Evolutionary conservation across 202 grass and related monocot genomes (phyloP).

Genomic region (Brachypodium distachyon): DNA sequence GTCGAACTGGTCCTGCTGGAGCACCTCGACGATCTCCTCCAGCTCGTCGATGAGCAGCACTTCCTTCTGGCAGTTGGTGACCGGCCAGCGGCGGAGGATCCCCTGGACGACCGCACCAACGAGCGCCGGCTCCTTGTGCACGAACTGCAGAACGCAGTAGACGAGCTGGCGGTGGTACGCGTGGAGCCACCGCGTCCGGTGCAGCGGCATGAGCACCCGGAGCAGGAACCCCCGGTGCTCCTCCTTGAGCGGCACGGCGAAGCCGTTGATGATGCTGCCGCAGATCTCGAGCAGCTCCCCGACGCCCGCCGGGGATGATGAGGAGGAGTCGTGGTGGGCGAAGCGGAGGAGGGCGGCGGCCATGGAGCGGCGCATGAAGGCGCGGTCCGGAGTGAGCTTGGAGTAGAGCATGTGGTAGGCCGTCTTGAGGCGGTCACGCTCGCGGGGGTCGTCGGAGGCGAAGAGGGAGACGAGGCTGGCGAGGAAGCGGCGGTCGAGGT

Average conservation of each 20-base stretch:
- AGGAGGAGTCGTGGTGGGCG: conserved; percentile 15
- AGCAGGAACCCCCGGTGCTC: conserved; percentile 64
- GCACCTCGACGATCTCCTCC: conserved; percentile 47
- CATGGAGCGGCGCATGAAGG: conserved; percentile 79
- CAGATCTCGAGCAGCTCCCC: conserved; percentile 82
- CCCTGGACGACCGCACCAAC: conserved; percentile 32
- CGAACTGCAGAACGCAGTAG: conserved; percentile 78
- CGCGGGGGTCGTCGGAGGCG: conserved; percentile 74
- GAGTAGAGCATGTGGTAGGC: conserved; percentile 68
- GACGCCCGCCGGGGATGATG: conserved; percentile 3
- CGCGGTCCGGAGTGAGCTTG: conserved; percentile 61
- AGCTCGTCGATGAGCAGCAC: conserved; percentile 83
- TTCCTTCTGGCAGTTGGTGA: conserved; percentile 80
- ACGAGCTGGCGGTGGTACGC: conserved; percentile 68
- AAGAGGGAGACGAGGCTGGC: conserved; percentile 37
- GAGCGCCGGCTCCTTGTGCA: conserved; percentile 47
- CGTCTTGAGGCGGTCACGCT: conserved; percentile 62
- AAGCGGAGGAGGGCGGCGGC: conserved; percentile 27
- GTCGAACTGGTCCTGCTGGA: conserved; percentile 32
- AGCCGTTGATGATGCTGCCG: conserved; percentile 89
- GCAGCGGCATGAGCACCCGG: conserved; percentile 76
- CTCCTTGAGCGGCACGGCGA: conserved; percentile 74
- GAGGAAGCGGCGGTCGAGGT: conserved; percentile 58
- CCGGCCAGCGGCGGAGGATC: conserved; percentile 61
- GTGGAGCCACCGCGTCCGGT: conserved; percentile 39